Percentiles rank a stretch among this genome's conserved stretches.
These are phyloP conservation scores for Bullera alba DNA, from an alignment of 768 basidiomycete genomes.

Conservation along the genomic window DNA sequence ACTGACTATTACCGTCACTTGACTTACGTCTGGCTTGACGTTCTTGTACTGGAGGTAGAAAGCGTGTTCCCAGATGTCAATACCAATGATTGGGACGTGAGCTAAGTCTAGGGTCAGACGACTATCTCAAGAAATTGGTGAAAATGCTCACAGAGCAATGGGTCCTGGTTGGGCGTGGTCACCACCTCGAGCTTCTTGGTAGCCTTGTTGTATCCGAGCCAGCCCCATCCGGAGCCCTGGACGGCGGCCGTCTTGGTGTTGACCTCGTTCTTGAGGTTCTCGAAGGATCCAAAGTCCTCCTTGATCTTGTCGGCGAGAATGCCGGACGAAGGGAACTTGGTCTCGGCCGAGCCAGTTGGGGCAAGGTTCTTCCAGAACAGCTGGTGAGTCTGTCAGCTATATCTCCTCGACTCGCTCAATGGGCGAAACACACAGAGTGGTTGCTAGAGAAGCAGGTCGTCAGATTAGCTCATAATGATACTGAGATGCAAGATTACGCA, in stretches of 20 bases:
- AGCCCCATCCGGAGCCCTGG: slow-evolving; percentile 94
- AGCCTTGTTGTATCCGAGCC: slow-evolving; percentile 69
- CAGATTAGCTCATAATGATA: not conserved
- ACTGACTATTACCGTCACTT: not conserved
- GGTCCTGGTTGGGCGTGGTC: slow-evolving; percentile 95
- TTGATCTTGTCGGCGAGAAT: slow-evolving; percentile 52
- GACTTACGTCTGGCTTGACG: slow-evolving; percentile 80
- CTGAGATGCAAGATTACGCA: slow-evolving; percentile 8
- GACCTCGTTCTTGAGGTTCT: slow-evolving; percentile 68
- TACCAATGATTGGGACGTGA: slow-evolving; percentile 76
- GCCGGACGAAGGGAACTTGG: slow-evolving; percentile 57
- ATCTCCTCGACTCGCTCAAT: slow-evolving; percentile 29
- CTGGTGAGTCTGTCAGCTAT: slow-evolving; percentile 35
- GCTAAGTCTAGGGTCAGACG: slow-evolving; percentile 49
- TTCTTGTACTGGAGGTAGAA: slow-evolving; percentile 94
- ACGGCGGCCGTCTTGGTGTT: slow-evolving; percentile 77
- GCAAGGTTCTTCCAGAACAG: slow-evolving; percentile 95
- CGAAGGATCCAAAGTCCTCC: slow-evolving; percentile 60
- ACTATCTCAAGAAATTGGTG: not conserved
- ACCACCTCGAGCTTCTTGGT: slow-evolving; percentile 76
- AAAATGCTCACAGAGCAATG: slow-evolving; percentile 54
- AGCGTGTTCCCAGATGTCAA: slow-evolving; percentile 94
- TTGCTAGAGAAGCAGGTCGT: too few species aligned
- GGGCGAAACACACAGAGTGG: slow-evolving; percentile 49
- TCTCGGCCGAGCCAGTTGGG: slow-evolving; percentile 55